Evolutionary conservation across 305 asterid species (phyloP).

Genomic region (Euphrasia arctica): DNA sequence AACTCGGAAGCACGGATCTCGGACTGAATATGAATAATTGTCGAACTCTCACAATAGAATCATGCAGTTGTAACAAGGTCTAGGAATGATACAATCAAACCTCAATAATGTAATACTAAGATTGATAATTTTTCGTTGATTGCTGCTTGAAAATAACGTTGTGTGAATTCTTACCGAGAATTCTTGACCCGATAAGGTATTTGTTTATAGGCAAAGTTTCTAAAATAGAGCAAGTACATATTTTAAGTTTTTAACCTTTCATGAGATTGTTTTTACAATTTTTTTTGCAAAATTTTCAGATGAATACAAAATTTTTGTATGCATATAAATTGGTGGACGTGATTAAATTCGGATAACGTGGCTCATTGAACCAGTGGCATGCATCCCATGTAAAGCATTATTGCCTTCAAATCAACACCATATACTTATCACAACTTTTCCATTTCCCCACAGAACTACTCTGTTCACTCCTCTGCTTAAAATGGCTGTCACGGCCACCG

Average conservation of each 20-base stretch:
- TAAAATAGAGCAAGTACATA: no score
- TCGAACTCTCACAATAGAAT: no score
- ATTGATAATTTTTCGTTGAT: no score
- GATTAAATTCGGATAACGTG: conserved; percentile 66
- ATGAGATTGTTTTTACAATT: no score
- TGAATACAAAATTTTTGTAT: conserved; percentile 12
- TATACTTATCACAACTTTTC: background rate
- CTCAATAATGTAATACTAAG: no score
- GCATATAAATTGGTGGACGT: conserved; percentile 57
- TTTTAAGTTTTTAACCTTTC: no score
- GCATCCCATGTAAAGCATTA: conserved; percentile 43
- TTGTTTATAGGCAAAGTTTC: background rate
- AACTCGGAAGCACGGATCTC: no score
- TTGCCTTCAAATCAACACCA: conserved; percentile 19
- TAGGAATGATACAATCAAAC: no score
- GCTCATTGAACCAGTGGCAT: conserved; percentile 44
- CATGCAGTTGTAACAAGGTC: no score
- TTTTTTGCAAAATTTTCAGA: conserved; percentile 16
- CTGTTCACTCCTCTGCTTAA: conserved; percentile 12
- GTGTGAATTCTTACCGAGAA: no score
- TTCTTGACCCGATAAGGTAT: conserved; percentile 34
- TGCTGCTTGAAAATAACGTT: no score
- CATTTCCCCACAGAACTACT: conserved; percentile 19
- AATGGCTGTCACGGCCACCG: conserved; percentile 57
- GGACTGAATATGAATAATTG: no score